A percentile compares a stretch with the other conserved stretches of the same genome.
Conservation (phyloP, 371 early-diverging fungal species). For the Mortierella sp. region DNA sequence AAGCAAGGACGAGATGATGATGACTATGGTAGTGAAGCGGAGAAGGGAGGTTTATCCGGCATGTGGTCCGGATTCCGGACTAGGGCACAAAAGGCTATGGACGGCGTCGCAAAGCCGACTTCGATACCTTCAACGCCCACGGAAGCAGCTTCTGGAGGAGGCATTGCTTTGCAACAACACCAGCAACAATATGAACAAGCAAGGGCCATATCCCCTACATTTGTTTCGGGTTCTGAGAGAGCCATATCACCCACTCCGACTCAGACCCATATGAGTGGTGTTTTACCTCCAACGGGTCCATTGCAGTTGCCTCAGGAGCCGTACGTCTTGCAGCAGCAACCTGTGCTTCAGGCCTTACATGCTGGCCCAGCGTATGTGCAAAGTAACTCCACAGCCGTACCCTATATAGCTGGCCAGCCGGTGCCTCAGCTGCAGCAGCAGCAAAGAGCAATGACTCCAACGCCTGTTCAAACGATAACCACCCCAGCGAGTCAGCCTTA, state of each 20-base stretch:
- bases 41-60: slow-evolving; percentile 1
- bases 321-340: background rate
- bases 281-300: slow-evolving; percentile 6
- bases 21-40: background rate
- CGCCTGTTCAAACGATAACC: slow-evolving; percentile 3
- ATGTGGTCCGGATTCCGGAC: background rate
- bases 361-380: background rate
- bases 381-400: background rate
- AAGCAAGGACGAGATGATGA: background rate
- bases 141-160: background rate
- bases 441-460: background rate
- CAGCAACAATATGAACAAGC: slow-evolving; percentile 5
- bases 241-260: slow-evolving; percentile 1
- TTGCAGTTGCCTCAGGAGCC: background rate
- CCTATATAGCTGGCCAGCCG: no score
- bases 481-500: slow-evolving; percentile 26
- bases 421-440: background rate
- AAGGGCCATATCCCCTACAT: background rate
- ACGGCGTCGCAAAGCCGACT: background rate
- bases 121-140: background rate
- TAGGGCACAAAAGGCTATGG: background rate
- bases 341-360: background rate
- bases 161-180: slow-evolving; percentile 1
- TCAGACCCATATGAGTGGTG: slow-evolving; percentile 10
- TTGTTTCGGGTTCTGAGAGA: background rate